Evolutionary conservation across 2,329 filamentous ascomycete genomes (phyloP), one percentile per base, ranked within the genome.

Genomic region (Cytospora schulzeri): DNA sequence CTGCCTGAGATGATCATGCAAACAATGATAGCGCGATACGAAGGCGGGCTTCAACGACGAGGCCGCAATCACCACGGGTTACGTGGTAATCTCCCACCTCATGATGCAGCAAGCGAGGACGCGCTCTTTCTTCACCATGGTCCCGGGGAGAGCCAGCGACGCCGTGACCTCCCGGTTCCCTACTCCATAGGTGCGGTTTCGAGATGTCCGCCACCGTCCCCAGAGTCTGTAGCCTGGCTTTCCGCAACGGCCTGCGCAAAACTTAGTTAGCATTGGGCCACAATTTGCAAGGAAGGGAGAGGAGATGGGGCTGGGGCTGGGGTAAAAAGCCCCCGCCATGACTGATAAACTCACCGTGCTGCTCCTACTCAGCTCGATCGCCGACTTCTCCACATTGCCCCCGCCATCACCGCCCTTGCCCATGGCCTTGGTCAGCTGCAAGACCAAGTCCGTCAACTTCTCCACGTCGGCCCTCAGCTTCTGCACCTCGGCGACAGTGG

Each of bases 401-500:
- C 55, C 15, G 53, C 66, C 15, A 56, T 64, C 7, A 28, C 63
- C 14, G 55, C 62, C 58, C 51, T 62, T 58, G 9, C 64, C 66
- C 9, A 73, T 57, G 24, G 68, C 65, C 41, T 70, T 70, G 1
- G 69, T 66, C 56, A 76, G 57, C 19, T 72, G 66, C 17, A 71
- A 68, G 59, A 87, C 66, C 73, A 86, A 71, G 4, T 73, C 70
- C 74, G 84, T 88, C 66, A 90, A 73, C 69, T 85, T 80, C 15
- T 82, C 79, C 11, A 89, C 79, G 71, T 90, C 88, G 9, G 76
- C 77, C 61, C 83, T 82, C 69, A 90, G 76, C 73, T 84, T 82
- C 69, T 78, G 79, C 31, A 89, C 80, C 74, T 96, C 92, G 28
- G 90, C 67, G n/a, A 92, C 87, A 1, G 90, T 88, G 14, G 84